Evolutionary conservation across 805 yeast species (phyloP), one percentile per base, ranked within the genome.

Genomic region (Yarrowia porcina): DNA sequence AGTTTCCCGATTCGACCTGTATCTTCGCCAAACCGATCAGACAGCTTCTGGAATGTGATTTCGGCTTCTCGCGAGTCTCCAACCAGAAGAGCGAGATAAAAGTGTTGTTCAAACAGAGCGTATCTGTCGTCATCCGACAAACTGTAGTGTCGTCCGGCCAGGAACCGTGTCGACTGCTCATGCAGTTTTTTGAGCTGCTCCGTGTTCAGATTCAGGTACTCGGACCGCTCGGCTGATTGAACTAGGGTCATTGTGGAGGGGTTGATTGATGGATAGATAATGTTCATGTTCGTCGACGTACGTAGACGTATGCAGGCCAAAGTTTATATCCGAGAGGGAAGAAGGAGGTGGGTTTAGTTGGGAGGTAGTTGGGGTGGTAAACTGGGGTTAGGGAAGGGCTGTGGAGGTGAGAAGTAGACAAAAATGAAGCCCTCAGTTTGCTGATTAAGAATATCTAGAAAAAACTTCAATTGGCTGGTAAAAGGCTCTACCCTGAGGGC

Each of bases 31-130:
- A 91, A 85, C 69, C 83, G 82, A 70, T 92, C 97, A 35, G 81
- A 72, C 15, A 92, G 71, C 49, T 84, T 76, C 64, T 87, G 88
- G 64, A 90, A 79, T 65, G 83, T 76, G 11, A 82, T 74, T 67
- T 86, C 83, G 11, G 97, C 97, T 66, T 85, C 90, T 2, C 78
- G 74, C 70, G 90, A 96, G 64, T 84, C 80, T 57, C 82, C 78
- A n/a, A 87, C 76, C 63, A 80, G 72, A 36, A 92, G 73, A 5
- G 86, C 76, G 17, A 91, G 77, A 69, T 83, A 83, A 72, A 90
- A 89, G 59, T 88, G 85, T 69, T 90, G 80, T 71, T 90, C 96
- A 66, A 85, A 77, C 30, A 92, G 72, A 8, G 82, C 78, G 71
- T 81, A 85, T 59, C 80, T 73, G n/a, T 83, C 79, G 2, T 73